Evolutionary conservation across 2,329 filamentous ascomycete genomes (phyloP).

Genomic region (Ambrosiella xylebori): DNA sequence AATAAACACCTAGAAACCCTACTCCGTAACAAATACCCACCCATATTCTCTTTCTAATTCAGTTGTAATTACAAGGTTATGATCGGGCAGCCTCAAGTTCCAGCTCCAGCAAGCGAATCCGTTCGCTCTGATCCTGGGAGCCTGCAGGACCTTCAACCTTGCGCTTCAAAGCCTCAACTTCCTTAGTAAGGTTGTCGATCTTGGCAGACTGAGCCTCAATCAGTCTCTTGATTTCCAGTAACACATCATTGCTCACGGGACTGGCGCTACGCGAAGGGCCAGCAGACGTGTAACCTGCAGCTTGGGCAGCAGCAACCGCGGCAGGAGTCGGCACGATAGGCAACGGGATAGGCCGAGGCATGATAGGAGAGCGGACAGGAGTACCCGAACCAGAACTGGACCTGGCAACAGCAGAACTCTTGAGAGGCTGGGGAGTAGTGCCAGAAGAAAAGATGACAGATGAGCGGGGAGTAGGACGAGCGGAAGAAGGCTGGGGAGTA

Average conservation of each 20-base stretch:
- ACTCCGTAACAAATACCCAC: background rate
- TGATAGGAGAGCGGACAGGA: constrained; percentile 19
- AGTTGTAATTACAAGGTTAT: constrained; percentile 18
- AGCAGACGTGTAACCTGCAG: constrained; percentile 13
- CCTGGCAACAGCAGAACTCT: constrained; percentile 13
- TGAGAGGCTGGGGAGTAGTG: constrained; percentile 12
- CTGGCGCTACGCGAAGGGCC: constrained; percentile 9
- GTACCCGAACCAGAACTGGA: constrained; percentile 15
- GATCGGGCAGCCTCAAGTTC: constrained; percentile 48
- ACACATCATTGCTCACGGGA: constrained; percentile 38
- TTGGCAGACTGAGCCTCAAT: constrained; percentile 63
- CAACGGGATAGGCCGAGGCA: constrained; percentile 18
- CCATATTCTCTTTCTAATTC: background rate
- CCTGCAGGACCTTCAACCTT: constrained; percentile 37
- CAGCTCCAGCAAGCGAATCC: constrained; percentile 49
- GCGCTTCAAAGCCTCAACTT: constrained; percentile 69
- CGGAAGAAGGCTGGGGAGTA: constrained; percentile 25
- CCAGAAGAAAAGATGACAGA: constrained; percentile 12
- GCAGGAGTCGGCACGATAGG: constrained; percentile 18
- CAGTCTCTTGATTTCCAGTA: constrained; percentile 64
- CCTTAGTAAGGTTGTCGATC: constrained; percentile 49
- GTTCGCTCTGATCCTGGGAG: constrained; percentile 46
- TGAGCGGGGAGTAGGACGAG: constrained; percentile 9
- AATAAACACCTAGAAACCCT: constrained; percentile 1
- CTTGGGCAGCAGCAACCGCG: constrained; percentile 17